Evolutionary conservation across 306 rosid genomes (phyloP).

Genomic region (Sphenostylis stenocarpa): DNA sequence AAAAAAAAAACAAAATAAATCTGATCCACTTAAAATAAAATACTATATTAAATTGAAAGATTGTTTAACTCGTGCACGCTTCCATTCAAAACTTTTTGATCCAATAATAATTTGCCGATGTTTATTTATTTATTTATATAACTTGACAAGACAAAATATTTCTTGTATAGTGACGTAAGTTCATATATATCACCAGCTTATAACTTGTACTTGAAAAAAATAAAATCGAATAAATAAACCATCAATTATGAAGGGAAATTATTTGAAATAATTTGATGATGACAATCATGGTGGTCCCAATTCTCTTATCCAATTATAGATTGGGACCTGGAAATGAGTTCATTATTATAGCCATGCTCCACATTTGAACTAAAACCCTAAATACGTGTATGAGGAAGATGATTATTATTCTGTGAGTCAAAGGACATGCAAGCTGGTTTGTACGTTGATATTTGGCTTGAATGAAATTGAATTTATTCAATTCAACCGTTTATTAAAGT

Average conservation of each 20-base stretch:
- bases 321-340: background rate
- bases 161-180: background rate
- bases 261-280: slow-evolving; percentile 12
- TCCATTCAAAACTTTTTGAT: background rate
- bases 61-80: background rate
- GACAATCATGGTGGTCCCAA: slow-evolving; percentile 19
- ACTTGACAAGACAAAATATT: background rate
- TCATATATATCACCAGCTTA: background rate
- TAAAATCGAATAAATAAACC: background rate
- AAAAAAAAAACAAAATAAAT: background rate
- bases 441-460: too few relatives aligned
- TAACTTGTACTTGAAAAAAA: background rate
- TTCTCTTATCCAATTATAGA: slow-evolving; percentile 12
- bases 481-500: too few relatives aligned
- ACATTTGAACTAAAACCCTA: background rate
- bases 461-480: background rate
- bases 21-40: background rate
- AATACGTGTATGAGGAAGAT: background rate
- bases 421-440: background rate
- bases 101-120: background rate
- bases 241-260: background rate
- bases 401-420: background rate
- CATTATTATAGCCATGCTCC: slow-evolving; percentile 9
- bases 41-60: background rate
- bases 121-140: background rate